Percentiles rank a stretch among this genome's conserved stretches.
These are phyloP conservation scores for Fusarium incarnatum DNA, from an alignment of 2,329 filamentous ascomycete genomes.

Conservation along the genomic window DNA sequence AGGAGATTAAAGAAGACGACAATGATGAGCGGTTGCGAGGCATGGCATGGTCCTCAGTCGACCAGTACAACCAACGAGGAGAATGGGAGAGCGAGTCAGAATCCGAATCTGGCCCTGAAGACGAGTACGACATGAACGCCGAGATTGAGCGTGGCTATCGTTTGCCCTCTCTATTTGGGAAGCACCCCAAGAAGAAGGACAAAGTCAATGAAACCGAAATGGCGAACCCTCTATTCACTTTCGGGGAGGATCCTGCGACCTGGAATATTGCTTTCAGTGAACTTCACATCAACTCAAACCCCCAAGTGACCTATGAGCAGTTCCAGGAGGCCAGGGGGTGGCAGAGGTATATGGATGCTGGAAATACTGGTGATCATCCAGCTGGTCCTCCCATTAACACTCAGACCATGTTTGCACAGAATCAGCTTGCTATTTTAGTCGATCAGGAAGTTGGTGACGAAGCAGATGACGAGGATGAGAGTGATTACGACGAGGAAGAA, in stretches of 20 bases:
- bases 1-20: conserved; percentile 54
- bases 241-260: conserved; percentile 4
- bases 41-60: conserved; percentile 49
- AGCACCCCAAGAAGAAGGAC: conserved; percentile 1
- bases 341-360: conserved; percentile 3
- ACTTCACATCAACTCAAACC: conserved; percentile 4
- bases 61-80: conserved; percentile 39
- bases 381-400: neutral
- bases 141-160: conserved; percentile 37
- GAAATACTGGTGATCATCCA: neutral
- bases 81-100: conserved; percentile 30
- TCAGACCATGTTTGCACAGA: neutral
- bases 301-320: conserved; percentile 12
- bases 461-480: neutral
- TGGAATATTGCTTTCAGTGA: conserved; percentile 21
- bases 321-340: neutral
- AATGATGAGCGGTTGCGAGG: conserved; percentile 52
- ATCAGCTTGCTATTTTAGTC: neutral
- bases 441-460: neutral
- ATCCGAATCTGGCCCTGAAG: conserved; percentile 23
- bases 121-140: conserved; percentile 31
- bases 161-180: conserved; percentile 11
- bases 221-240: neutral
- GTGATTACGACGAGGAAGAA: conserved; percentile 1
- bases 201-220: neutral